A percentile compares a stretch with the other conserved stretches of the same genome.
Conservation (phyloP, 306 rosid species). For the Trichosanthes cucumerina region DNA sequence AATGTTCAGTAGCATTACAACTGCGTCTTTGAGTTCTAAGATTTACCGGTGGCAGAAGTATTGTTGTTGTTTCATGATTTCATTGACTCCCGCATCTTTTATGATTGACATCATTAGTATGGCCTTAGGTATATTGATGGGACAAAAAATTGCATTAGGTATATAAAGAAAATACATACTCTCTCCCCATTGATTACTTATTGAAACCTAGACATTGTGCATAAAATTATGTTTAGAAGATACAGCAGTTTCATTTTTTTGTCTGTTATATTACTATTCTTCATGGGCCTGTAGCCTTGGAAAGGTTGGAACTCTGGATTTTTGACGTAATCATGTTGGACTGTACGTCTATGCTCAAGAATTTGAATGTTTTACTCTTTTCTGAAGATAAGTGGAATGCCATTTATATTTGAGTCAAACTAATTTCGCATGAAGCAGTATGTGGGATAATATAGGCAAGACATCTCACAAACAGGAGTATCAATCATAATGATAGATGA, state of each 20-base stretch:
- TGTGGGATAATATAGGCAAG: conserved; percentile 32
- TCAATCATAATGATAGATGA: conserved; percentile 20
- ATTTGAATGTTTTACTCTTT: neutral
- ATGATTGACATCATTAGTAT: neutral
- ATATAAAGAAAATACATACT: neutral
- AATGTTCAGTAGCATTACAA: neutral
- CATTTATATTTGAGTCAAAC: conserved; percentile 68
- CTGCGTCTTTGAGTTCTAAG: neutral
- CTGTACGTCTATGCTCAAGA: neutral
- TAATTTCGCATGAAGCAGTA: conserved; percentile 46
- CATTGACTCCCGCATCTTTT: neutral
- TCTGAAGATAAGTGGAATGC: conserved; percentile 64
- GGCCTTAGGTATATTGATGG: neutral
- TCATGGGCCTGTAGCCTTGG: neutral
- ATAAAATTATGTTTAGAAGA: no score
- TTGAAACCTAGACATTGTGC: neutral
- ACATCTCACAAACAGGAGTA: conserved; percentile 20
- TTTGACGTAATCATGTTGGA: neutral
- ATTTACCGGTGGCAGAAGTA: neutral
- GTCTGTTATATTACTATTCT: neutral
- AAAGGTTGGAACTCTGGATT: neutral
- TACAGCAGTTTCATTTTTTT: neutral
- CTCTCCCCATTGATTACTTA: neutral
- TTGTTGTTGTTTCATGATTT: neutral
- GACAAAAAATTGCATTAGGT: neutral